Evolutionary conservation across 148 eudicot genomes (phyloP).

Genomic region (Amaranthus cruentus): DNA sequence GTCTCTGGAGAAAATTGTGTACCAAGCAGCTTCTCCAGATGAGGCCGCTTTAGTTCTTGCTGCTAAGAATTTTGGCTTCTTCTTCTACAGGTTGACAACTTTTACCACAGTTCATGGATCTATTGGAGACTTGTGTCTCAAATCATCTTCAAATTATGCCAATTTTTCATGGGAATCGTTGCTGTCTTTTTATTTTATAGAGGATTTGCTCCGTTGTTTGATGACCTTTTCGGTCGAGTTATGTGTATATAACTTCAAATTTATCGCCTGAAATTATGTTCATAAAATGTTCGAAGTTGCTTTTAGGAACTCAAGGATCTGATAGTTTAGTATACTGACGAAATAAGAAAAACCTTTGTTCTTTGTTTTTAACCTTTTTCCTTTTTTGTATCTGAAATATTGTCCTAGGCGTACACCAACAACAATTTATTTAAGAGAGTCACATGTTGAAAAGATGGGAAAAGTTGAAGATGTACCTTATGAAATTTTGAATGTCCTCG

Average conservation of each 20-base stretch:
- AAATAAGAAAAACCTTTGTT: background rate
- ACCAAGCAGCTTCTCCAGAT: constrained; percentile 99
- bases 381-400: constrained; percentile 12
- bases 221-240: background rate
- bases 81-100: constrained; percentile 69
- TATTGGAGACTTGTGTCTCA: background rate
- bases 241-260: background rate
- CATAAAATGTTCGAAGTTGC: too few species aligned
- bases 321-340: background rate
- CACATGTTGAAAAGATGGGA: constrained; percentile 92
- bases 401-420: constrained; percentile 86
- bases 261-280: background rate
- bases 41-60: constrained; percentile 95
- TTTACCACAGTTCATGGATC: background rate
- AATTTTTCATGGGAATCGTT: background rate
- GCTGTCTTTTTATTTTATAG: background rate
- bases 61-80: constrained; percentile 98
- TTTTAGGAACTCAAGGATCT: background rate
- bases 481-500: constrained; percentile 93
- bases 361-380: background rate
- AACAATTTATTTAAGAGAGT: constrained; percentile 86
- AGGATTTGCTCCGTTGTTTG: constrained; percentile 6
- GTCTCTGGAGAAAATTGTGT: constrained; percentile 75
- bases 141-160: background rate
- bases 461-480: constrained; percentile 69